These are phyloP conservation scores for Fusarium poae DNA, from an alignment of 2,329 filamentous ascomycete genomes.

Conservation along the genomic window DNA sequence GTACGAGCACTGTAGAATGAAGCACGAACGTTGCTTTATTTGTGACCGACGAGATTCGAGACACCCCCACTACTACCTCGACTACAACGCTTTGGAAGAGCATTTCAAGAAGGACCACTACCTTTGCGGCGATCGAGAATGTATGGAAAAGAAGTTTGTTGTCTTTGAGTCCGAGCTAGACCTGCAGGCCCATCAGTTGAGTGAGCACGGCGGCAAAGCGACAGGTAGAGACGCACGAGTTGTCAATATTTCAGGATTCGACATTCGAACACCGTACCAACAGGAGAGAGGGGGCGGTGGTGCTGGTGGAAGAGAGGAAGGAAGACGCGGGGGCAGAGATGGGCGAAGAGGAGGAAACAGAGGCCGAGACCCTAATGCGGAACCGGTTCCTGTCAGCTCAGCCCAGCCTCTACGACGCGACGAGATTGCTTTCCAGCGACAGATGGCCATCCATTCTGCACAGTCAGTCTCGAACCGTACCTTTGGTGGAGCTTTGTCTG, in stretches of 20 bases:
- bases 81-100: conserved; percentile 87
- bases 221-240: conserved; percentile 83
- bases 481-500: conserved; percentile 86
- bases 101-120: conserved; percentile 93
- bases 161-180: conserved; percentile 97
- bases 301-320: conserved; percentile 58
- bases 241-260: conserved; percentile 90
- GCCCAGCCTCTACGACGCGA: conserved; percentile 86
- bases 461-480: conserved; percentile 83
- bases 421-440: conserved; percentile 90
- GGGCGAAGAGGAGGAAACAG: conserved; percentile 65
- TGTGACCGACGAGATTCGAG: conserved; percentile 80
- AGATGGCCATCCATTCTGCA: conserved; percentile 90
- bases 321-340: conserved; percentile 65
- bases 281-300: conserved; percentile 63
- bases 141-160: conserved; percentile 96
- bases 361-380: conserved; percentile 88
- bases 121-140: conserved; percentile 85
- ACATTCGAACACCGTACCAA: conserved; percentile 80
- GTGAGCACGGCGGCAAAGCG: conserved; percentile 88
- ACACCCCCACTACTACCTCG: conserved; percentile 88
- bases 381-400: conserved; percentile 80
- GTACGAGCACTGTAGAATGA: conserved; percentile 91
- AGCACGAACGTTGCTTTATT: conserved; percentile 94
- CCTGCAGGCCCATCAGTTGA: conserved; percentile 91